These are phyloP conservation scores for Pseudovirgaria hyperparasitica DNA, from an alignment of 2,329 filamentous ascomycete genomes.

Conservation along the genomic window DNA sequence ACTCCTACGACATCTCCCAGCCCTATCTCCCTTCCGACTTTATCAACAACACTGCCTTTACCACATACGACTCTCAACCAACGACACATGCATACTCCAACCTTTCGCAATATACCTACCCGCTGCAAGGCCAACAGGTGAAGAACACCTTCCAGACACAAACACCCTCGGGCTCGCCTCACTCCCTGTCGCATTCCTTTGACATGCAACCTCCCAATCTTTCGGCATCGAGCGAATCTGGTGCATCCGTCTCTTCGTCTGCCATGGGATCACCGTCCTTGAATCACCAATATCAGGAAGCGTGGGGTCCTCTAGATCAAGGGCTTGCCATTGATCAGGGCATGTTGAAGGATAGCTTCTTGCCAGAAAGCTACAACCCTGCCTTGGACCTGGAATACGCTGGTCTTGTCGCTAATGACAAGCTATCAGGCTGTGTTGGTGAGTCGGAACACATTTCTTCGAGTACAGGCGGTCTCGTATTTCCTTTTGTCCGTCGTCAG, in stretches of 20 bases:
- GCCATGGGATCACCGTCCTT: slow-evolving; percentile 41
- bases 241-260: slow-evolving; percentile 38
- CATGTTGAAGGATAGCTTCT: no score
- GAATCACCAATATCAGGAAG: slow-evolving; percentile 46
- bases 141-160: slow-evolving; percentile 23
- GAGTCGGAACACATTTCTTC: slow-evolving; percentile 31
- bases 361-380: no score
- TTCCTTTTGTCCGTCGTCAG: slow-evolving; percentile 8
- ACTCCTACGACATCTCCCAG: slow-evolving; percentile 18
- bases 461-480: slow-evolving; percentile 12
- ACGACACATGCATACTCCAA: no score
- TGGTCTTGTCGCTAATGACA: slow-evolving; percentile 31
- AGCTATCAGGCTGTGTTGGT: slow-evolving; percentile 34
- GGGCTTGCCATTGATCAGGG: slow-evolving; percentile 51
- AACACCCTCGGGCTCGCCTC: slow-evolving; percentile 29
- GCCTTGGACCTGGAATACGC: slow-evolving; percentile 45
- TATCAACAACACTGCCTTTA: slow-evolving; percentile 23
- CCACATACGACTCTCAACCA: slow-evolving; percentile 21
- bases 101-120: slow-evolving; percentile 19
- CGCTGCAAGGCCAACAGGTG: slow-evolving; percentile 17
- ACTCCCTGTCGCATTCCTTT: slow-evolving; percentile 33
- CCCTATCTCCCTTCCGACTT: slow-evolving; percentile 15
- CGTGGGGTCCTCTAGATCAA: slow-evolving; percentile 45
- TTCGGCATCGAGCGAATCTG: slow-evolving; percentile 37
- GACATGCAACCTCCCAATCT: slow-evolving; percentile 33